Base-by-base conservation (phyloP, 805 yeast genomes). In the Candida succiphila region DNA sequence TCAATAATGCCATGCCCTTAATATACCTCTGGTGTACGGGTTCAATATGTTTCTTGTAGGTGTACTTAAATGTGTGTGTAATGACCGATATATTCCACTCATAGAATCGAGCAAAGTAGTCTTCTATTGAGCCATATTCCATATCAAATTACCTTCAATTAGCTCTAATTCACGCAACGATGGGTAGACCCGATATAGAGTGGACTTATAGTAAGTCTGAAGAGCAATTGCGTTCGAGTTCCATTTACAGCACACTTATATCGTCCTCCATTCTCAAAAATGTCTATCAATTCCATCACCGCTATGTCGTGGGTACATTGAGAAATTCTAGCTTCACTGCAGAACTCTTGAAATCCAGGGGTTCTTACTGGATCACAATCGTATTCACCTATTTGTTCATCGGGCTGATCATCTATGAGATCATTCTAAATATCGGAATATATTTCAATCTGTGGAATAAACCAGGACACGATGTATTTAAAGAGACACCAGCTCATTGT, bases 401-500 rank as follows among this genome's bases (percentile, higher is more conserved):
- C 5, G 5, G 33, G 0, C 15, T 57, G 6, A 26, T 34, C 1
- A 10, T 46, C 3, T 55, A 57, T 37, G 59, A 56, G 35, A 9
- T 36, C 1, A 23, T 46, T 5, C 29, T 48, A 9, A 31, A 49
- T 33, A 19, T 31, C 1, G 58, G 60, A 5, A 46, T 52, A 17
- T 28, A 37, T 4, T 32, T 48, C 1, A 38, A 40, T 7, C 21
- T 43, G 7, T 55, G 61, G 60, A 43, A 49, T 3, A 39, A 39
- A 14, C 58, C 60, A 20, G 59, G 54, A 2, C 44, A 72, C 42
- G 81, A 78, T 35, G 70, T 74, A 18, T 80, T 80, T 49, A 65
- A 67, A n/a, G 82, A 80, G 29, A 69, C 73, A 18, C 92, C 89
- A 0, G 76, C 78, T 7, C 89, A 80, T 51, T 81, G 87, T 56